A percentile compares a stretch with the other conserved stretches of the same genome.
phyloP scores from a whole-genome alignment of 768 basidiomycete species.

The Russula abietina region DNA sequence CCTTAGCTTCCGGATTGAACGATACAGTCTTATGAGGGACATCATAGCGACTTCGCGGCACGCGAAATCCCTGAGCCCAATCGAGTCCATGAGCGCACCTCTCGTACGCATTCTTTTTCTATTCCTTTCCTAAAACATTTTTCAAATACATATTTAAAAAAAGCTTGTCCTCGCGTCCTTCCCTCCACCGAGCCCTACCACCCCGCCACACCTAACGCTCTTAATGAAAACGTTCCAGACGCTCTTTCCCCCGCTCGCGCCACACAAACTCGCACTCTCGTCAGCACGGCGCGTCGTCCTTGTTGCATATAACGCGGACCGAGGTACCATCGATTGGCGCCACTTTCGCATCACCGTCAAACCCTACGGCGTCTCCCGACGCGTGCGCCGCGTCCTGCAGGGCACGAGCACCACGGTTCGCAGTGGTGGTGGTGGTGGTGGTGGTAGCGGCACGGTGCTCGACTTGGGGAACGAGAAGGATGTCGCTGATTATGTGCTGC shows the following conservation, averaged over 20 bases:
- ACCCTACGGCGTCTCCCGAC: conserved; percentile 87
- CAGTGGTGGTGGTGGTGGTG: not conserved
- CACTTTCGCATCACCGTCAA: conserved; percentile 95
- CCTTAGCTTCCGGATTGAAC: conserved; percentile 87
- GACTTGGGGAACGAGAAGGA: conserved; percentile 89
- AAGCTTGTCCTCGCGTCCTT: conserved; percentile 87
- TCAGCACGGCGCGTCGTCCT: conserved; percentile 93
- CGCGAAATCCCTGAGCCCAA: conserved; percentile 62
- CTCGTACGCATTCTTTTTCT: conserved; percentile 52
- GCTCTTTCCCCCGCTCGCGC: conserved; percentile 89
- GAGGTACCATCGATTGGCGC: conserved; percentile 83
- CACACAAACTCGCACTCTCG: conserved; percentile 70
- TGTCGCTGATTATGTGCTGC: conserved; percentile 89
- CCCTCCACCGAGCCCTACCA: conserved; percentile 64
- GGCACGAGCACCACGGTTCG: conserved; percentile 30
- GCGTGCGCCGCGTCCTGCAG: conserved; percentile 82
- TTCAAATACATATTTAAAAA: not conserved
- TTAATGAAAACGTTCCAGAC: conserved; percentile 96
- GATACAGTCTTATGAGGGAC: conserved; percentile 90
- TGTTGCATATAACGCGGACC: conserved; percentile 81
- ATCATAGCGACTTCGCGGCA: conserved; percentile 58
- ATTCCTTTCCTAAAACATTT: conserved; percentile 1
- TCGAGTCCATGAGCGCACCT: conserved; percentile 90
- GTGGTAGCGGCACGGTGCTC: conserved; percentile 39
- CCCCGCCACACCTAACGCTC: conserved; percentile 80